Conservation (phyloP, 129 eudicot genomes). For the Lonicera japonica region DNA sequence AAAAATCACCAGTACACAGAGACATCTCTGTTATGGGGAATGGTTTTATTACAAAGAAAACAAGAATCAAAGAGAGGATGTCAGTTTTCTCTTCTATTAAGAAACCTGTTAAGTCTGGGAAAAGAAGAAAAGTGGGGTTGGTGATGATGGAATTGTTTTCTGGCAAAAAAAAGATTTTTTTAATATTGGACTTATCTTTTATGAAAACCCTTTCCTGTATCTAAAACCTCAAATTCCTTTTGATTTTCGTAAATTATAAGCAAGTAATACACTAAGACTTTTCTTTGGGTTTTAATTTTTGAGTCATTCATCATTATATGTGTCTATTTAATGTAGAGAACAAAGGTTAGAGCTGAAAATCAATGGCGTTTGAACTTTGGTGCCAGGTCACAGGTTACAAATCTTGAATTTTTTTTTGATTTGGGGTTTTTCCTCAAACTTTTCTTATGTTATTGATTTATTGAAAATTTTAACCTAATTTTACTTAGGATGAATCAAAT, state of each 20-base stretch:
- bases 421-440: not conserved
- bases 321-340: constrained; percentile 24
- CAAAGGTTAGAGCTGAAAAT: constrained; percentile 22
- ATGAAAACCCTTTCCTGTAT: too few relatives aligned
- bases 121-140: too few relatives aligned
- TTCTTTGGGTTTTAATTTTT: not conserved
- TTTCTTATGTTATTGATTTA: not conserved
- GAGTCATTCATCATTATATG: not conserved
- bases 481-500: constrained; percentile 29
- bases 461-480: constrained; percentile 2
- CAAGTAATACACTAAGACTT: too few relatives aligned
- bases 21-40: too few relatives aligned
- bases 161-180: too few relatives aligned
- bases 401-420: not conserved
- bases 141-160: too few relatives aligned
- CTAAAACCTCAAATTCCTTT: not conserved
- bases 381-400: constrained; percentile 40
- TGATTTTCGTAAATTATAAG: too few relatives aligned
- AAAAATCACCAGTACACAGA: too few relatives aligned
- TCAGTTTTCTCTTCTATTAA: too few relatives aligned
- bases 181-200: not conserved
- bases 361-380: constrained; percentile 25
- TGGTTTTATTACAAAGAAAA: too few relatives aligned
- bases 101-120: too few relatives aligned
- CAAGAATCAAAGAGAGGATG: too few relatives aligned